Evolutionary conservation across 352 stramenopile genomes (phyloP), one percentile per base, ranked within the genome.

Genomic region (Phytopythium oedochilum): DNA sequence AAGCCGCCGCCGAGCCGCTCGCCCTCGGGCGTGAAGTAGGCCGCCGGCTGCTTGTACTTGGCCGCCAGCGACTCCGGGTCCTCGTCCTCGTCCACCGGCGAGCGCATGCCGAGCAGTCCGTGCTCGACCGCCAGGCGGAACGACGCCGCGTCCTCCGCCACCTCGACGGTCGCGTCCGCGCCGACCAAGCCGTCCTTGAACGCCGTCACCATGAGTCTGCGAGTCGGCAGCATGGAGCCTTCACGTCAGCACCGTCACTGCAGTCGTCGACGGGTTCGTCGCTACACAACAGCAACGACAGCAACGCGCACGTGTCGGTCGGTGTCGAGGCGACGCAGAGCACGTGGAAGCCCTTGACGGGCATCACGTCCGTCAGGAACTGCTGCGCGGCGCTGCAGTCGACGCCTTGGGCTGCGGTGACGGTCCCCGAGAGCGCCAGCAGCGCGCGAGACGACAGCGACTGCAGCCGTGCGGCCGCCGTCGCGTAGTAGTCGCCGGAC

Each of bases 321-420:
- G 68, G 48, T 18, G 68, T 73, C 49, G 70, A 70, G 32, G 78
- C 59, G 15, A 87, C 54, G 43, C 81, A 91, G 10, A 89, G 62
- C 39, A 91, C 78, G 53, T 91, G 78, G 55, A 89, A 89, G 17
- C 81, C 81, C 53, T 83, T 83, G 55, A 91, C 71, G 0, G 78
- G 64, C 39, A 71, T 68, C 15, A 70, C 70, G 28, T 83, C 68
- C 9, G 80, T 91, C 46, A 91, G 51, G 39, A 70, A 83, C 59
- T 75, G 53, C 2, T 73, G 56, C 7, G 75, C 71, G 3, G 55
- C 32, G 0, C 9, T 17, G 53, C 78, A 86, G 55, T 83, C 57
- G 17, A 87, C 63, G 28, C 36, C 55, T 38, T 7, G 15, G 14
- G 32, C 5, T 7, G 20, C 45, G 46, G 39, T 2, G 3, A 60